Evolutionary conservation across 2,329 filamentous ascomycete species (phyloP), one percentile per base, ranked within the genome.

Genomic region (Bisporella sp.): DNA sequence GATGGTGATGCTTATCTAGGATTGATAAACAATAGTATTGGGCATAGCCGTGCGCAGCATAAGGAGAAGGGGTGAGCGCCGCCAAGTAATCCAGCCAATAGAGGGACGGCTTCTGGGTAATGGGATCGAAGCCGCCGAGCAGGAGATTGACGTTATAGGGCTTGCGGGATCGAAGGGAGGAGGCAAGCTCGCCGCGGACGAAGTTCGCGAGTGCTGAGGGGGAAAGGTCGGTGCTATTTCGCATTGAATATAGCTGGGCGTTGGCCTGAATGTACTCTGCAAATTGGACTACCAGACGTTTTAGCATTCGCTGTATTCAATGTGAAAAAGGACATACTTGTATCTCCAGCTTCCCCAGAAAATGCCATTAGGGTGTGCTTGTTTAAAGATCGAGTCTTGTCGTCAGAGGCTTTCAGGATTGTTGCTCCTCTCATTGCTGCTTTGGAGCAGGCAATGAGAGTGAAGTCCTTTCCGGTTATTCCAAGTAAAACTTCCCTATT

Each of bases 211-310:
- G 84, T 39, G 89, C 93, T 35, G 85, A 84, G 7, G 93, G 92
- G 42, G 89, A 89, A 54, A 99, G 82, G 65, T 96, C 89, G 66
- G 87, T 87, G 71, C 90, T 87, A 70, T 97, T 97, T 67, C 95
- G 89, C 91, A 97, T 99, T 60, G 88, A 90, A 75, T 99, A 99
- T 67, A 99, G 86, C 73, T 96, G 89, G 57, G 93, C 85, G 71
- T 99, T 99, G 68, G 92, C 91, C 81, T 97, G 91, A 70, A 99
- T 95, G 75, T 92, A 99, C 75, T 99, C 93, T 69, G 95, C 89
- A 70, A 99, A 99, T 84, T 99, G 92, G 56, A 97, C 91, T 96
- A 67, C 52, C 44, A 9, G 21, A 21, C 45, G 47, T 49, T 35
- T 49, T 4, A 11, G 40, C 12, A 31, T 11, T 5, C 31, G 5